Percentiles rank a stretch among this genome's conserved stretches.
Evolutionary conservation across 1,284 basidiomycete species (phyloP).

Genomic region (Cerioporus squamosus): DNA sequence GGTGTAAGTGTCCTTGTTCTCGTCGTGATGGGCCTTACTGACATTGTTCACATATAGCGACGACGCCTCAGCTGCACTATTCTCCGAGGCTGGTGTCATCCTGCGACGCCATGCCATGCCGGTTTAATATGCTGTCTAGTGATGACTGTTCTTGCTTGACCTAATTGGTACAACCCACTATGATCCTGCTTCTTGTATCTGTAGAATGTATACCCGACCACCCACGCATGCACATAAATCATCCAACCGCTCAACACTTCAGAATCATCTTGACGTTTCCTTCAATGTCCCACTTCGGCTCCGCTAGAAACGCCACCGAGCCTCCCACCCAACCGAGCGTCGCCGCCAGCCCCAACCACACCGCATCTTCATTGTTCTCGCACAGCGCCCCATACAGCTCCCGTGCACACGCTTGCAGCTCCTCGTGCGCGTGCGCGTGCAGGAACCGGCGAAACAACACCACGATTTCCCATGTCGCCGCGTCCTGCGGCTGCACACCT

Average conservation of each 20-base stretch:
- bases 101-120: conserved; percentile 66
- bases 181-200: not conserved
- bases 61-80: conserved; percentile 77
- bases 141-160: not conserved
- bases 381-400: conserved; percentile 67
- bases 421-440: conserved; percentile 64
- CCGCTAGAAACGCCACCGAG: conserved; percentile 54
- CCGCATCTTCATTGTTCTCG: conserved; percentile 72
- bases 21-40: not conserved
- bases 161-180: not conserved
- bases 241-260: not conserved
- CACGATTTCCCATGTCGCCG: conserved; percentile 78
- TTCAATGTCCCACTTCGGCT: conserved; percentile 64
- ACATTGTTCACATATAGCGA: conserved; percentile 53
- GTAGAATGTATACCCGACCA: not conserved
- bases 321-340: conserved; percentile 51
- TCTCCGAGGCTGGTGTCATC: conserved; percentile 79
- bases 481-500: conserved; percentile 71
- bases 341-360: conserved; percentile 77
- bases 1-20: conserved; percentile 63
- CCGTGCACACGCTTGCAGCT: conserved; percentile 70
- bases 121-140: conserved; percentile 6
- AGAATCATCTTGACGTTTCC: conserved; percentile 57
- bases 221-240: not conserved
- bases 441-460: conserved; percentile 78